Percentiles rank a stretch among this genome's conserved stretches.
Conservation (phyloP, 805 yeast species). For the Jamesozyma gamospora region DNA sequence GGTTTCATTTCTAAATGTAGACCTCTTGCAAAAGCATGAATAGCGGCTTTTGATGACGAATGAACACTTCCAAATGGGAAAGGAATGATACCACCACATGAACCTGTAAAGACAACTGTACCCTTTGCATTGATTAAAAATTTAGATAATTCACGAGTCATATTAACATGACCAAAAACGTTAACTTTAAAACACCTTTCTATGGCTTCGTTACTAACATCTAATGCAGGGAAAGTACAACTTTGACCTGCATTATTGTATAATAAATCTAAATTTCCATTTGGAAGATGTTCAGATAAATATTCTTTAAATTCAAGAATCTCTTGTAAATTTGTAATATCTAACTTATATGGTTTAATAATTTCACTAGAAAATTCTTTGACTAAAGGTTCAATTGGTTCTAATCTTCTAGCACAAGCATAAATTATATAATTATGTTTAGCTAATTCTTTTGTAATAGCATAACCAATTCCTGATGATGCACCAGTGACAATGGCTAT, state of each 20-base stretch:
- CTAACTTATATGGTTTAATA: constrained; percentile 41
- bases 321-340: constrained; percentile 45
- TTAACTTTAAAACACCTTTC: constrained; percentile 51
- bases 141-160: constrained; percentile 48
- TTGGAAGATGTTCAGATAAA: constrained; percentile 34
- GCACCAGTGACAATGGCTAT: constrained; percentile 51
- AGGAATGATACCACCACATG: constrained; percentile 53
- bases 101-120: constrained; percentile 64
- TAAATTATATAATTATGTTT: constrained; percentile 48
- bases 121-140: constrained; percentile 57
- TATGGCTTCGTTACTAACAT: constrained; percentile 47
- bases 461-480: constrained; percentile 49
- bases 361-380: constrained; percentile 26
- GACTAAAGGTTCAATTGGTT: constrained; percentile 43
- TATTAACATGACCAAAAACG: constrained; percentile 57
- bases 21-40: constrained; percentile 58
- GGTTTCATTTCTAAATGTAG: constrained; percentile 61
- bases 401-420: constrained; percentile 64
- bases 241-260: constrained; percentile 74
- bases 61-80: constrained; percentile 66
- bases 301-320: constrained; percentile 36
- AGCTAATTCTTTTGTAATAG: constrained; percentile 39
- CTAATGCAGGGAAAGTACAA: constrained; percentile 62
- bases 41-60: constrained; percentile 63
- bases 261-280: constrained; percentile 46